phyloP scores from a whole-genome alignment of 768 basidiomycete species.

The Cystobasidium tubakii region DNA sequence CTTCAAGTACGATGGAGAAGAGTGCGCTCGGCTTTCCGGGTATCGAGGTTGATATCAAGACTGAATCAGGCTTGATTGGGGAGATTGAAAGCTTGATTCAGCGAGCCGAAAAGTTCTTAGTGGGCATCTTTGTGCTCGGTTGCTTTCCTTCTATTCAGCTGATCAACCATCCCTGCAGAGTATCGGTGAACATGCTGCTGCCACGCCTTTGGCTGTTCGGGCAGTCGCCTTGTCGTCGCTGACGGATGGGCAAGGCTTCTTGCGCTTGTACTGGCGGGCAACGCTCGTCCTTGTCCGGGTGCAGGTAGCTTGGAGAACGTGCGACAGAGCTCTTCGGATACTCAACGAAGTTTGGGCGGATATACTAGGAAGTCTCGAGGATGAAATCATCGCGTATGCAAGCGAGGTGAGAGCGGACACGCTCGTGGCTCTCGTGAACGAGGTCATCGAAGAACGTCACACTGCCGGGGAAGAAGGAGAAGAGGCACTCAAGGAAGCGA shows the following conservation, averaged over 20 bases:
- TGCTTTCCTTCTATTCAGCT: too few species aligned
- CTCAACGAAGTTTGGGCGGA: slow-evolving; percentile 23
- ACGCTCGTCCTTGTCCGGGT: slow-evolving; percentile 16
- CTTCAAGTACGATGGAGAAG: background rate
- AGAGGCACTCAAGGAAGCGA: background rate
- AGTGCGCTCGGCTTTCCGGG: background rate
- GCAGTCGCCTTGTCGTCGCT: background rate
- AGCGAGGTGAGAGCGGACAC: background rate
- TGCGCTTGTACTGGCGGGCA: background rate
- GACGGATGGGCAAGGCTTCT: slow-evolving; percentile 23
- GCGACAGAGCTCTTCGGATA: slow-evolving; percentile 23
- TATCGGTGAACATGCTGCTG: background rate
- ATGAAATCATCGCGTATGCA: slow-evolving; percentile 2
- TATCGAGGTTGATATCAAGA: background rate
- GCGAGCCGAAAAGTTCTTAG: slow-evolving; percentile 11
- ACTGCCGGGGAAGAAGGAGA: slow-evolving; percentile 8
- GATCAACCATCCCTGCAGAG: background rate
- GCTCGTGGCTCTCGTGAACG: background rate
- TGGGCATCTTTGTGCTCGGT: background rate
- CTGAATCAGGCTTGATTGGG: slow-evolving; percentile 17
- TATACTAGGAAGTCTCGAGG: background rate
- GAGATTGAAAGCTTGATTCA: slow-evolving; percentile 10
- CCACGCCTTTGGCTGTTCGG: slow-evolving; percentile 11
- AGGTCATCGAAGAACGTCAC: background rate
- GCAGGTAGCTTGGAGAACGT: slow-evolving; percentile 3